Percentiles rank a stretch among this genome's conserved stretches.
phyloP scores from a whole-genome alignment of 257 asterid species.

The Penstemon barbatus region DNA sequence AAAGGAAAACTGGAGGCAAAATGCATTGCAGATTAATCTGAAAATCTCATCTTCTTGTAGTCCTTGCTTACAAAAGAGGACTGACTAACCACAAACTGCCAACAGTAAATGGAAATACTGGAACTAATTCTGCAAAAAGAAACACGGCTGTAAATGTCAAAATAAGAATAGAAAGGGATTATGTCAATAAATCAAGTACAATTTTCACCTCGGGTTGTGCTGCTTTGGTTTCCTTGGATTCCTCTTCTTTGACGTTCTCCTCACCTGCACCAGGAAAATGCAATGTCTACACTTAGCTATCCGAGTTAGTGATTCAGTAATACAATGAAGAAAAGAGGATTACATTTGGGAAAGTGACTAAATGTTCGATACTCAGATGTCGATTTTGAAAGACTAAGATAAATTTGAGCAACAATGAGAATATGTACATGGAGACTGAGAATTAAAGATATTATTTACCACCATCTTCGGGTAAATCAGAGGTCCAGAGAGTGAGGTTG shows the following conservation, averaged over 20 bases:
- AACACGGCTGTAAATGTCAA: not conserved
- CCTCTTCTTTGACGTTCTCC: conserved; percentile 57
- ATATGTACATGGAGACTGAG: not conserved
- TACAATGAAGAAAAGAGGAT: not conserved
- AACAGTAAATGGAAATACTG: conserved; percentile 13
- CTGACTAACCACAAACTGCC: conserved; percentile 7
- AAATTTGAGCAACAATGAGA: not conserved
- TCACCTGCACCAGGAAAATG: conserved; percentile 45
- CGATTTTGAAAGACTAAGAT: not conserved
- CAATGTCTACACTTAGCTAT: not conserved
- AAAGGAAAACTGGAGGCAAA: not conserved
- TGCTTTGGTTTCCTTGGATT: conserved; percentile 34
- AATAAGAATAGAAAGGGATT: not conserved
- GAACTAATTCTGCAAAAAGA: conserved; percentile 28
- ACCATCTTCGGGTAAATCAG: conserved; percentile 85
- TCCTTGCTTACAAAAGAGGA: not conserved
- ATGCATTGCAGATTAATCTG: conserved; percentile 9
- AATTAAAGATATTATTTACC: conserved; percentile 37
- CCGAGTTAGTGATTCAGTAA: not conserved
- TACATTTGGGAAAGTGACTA: not conserved
- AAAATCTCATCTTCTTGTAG: conserved; percentile 8
- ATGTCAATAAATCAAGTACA: not conserved
- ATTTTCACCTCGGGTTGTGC: conserved; percentile 52
- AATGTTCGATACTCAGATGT: not conserved
- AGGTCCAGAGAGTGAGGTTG: conserved; percentile 84